Conservation (phyloP, 768 basidiomycete genomes). For the Rossbeevera mucosa region DNA sequence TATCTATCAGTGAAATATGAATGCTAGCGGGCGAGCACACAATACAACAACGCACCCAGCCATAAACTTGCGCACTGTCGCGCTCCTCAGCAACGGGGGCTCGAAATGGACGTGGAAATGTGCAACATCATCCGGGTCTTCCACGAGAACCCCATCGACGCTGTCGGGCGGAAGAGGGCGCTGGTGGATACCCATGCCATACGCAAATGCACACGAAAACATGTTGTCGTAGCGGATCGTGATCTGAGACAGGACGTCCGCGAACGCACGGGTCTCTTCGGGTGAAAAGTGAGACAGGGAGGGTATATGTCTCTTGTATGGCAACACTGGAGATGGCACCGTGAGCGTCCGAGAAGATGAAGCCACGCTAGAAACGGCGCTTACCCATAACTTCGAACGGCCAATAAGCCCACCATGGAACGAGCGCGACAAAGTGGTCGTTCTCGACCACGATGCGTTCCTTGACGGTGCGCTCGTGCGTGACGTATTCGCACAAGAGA, state of each 20-base stretch:
- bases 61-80: constrained; percentile 81
- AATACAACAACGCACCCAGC: constrained; percentile 63
- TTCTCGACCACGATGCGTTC: constrained; percentile 68
- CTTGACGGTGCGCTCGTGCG: constrained; percentile 52
- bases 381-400: constrained; percentile 79
- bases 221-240: constrained; percentile 74
- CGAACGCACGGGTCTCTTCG: constrained; percentile 61
- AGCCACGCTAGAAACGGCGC: constrained; percentile 5
- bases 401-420: constrained; percentile 97
- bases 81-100: constrained; percentile 78
- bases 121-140: constrained; percentile 51
- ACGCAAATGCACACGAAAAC: constrained; percentile 84
- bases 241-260: constrained; percentile 59
- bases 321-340: constrained; percentile 49
- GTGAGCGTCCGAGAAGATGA: constrained; percentile 5
- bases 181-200: constrained; percentile 94
- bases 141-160: constrained; percentile 23
- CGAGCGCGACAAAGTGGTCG: constrained; percentile 75
- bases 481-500: constrained; percentile 76
- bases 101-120: constrained; percentile 87
- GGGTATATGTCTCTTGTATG: constrained; percentile 73
- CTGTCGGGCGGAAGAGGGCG: constrained; percentile 50
- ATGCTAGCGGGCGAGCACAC: not conserved
- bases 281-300: constrained; percentile 57
- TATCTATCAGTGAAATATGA: constrained; percentile 44